Base-by-base conservation (phyloP, 306 rosid genomes). In the Spatholobus suberectus region DNA sequence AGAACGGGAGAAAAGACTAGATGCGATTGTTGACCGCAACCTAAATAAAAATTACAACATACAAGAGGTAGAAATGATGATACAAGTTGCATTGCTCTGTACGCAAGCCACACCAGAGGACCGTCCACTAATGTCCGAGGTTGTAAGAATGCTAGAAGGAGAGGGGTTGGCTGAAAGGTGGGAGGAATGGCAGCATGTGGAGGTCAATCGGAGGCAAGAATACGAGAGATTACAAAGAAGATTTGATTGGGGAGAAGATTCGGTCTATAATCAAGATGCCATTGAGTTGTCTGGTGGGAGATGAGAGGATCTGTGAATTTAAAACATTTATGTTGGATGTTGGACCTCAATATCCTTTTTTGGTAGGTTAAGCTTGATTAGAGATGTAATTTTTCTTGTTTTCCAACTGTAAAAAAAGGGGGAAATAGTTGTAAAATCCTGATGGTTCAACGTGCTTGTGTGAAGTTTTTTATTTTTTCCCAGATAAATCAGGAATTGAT, bases 111-210 rank as follows among this genome's bases (percentile, higher is more conserved):
- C 97, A 2, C 97, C 99, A 1, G 99, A 96, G 49, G 99, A 96
- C 59, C 96, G 99, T 58, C 99, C 98, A 6, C 85, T 87, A 4
- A 96, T 96, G 99, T 94, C 99, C 0, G 97, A 96, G 88, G 98
- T 96, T 40, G 99, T 96, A 32, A 90, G 98, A 80, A 96, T 94
- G 99, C 89, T 96, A 12, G 99, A 96, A 86, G 99, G 98, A 44
- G 99, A 96, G 85, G 99, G 99, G 24, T 94, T 96, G 61, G 99
- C 99, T 9, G 97, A 96, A 92, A 84, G 98, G 85, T 96, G 99
- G 99, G 98, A 96, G 80, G 98, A 94, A 76, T 96, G 99, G 99
- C 99, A 94, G 85, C 88, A 85, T 52, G 92, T 92, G 59, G 99
- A 96, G 86, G 97, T 96, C 72, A 89, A 82, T 62, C 92, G 99